Evolutionary conservation across 805 yeast genomes (phyloP), one percentile per base, ranked within the genome.

Genomic region (Starmerella powellii): DNA sequence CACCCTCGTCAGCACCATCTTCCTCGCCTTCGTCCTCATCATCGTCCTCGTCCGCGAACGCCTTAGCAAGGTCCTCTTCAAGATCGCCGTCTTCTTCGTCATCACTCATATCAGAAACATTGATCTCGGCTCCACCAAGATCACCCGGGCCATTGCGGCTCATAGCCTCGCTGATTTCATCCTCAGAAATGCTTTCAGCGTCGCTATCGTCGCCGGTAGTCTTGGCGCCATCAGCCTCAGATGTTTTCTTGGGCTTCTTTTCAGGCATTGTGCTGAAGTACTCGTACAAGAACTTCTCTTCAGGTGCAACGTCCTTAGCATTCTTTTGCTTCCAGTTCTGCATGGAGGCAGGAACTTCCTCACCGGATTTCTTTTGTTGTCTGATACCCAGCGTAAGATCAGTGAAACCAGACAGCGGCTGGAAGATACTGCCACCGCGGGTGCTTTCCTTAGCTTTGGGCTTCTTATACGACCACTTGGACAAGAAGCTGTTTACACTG

Each of bases 381-480:
- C 57, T 48, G 12, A 61, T 49, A 12, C 63, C 52, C 8, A 61
- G 44, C 11, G 50, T 51, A 16, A 56, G 50, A 40, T 57, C 61
- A 2, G 55, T 52, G 26, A 43, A 57, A 49, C 95, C 96, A 34
- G 93, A 86, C 50, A 91, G 68, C 38, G 98, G 97, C 68, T 91
- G 98, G 97, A 91, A 91, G 58, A 91, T 87, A 34, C 96, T 85
- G 3, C 80, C 68, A 56, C 97, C 97, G 59, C 81, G 78, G n/a
- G 78, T 65, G 27, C 67, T 60, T 16, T 76, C 68, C 61, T 80
- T 82, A 54, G 76, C 80, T 65, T 84, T 85, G 37, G 95, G 84
- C 60, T 86, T 85, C 64, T 84, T 80, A 67, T 91, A 91, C 31
- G 91, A 95, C 64, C 93, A 91, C 61, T 94, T 75, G 63, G 91